Percentiles rank a stretch among this genome's conserved stretches.
Conservation (phyloP, 2,329 filamentous ascomycete genomes). For the Alternaria novae-zelandiae region DNA sequence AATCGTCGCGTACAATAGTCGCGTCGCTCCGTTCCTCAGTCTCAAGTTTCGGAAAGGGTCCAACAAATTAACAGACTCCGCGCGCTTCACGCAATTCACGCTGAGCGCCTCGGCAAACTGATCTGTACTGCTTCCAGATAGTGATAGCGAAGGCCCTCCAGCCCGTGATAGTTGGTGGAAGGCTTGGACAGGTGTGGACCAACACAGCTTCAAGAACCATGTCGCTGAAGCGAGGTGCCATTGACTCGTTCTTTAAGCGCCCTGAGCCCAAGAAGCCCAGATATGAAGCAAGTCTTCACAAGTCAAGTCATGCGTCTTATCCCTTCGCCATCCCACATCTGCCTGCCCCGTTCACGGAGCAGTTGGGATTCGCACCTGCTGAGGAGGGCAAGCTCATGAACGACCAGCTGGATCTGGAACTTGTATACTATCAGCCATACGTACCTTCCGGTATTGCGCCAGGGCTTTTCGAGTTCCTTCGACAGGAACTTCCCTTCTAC, state of each 20-base stretch:
- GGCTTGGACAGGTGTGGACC: background rate
- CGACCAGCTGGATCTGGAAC: conserved; percentile 72
- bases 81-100: background rate
- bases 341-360: conserved; percentile 51
- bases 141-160: background rate
- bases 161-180: background rate
- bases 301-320: conserved; percentile 58
- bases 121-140: no score
- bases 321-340: conserved; percentile 60
- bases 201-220: background rate
- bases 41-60: background rate
- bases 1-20: background rate
- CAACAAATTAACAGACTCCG: background rate
- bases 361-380: conserved; percentile 56
- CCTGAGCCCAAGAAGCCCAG: conserved; percentile 50
- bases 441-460: conserved; percentile 63
- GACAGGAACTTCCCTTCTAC: conserved; percentile 76
- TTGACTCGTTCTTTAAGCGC: conserved; percentile 72
- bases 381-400: conserved; percentile 64
- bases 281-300: conserved; percentile 33
- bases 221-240: conserved; percentile 62
- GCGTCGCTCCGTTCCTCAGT: background rate
- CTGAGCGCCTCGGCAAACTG: background rate
- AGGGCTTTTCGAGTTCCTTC: conserved; percentile 73
- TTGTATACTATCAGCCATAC: conserved; percentile 78